A percentile compares a stretch with the other conserved stretches of the same genome.
phyloP scores from a whole-genome alignment of 176 grass and related monocot species.

The Cenchrus fungigraminus region DNA sequence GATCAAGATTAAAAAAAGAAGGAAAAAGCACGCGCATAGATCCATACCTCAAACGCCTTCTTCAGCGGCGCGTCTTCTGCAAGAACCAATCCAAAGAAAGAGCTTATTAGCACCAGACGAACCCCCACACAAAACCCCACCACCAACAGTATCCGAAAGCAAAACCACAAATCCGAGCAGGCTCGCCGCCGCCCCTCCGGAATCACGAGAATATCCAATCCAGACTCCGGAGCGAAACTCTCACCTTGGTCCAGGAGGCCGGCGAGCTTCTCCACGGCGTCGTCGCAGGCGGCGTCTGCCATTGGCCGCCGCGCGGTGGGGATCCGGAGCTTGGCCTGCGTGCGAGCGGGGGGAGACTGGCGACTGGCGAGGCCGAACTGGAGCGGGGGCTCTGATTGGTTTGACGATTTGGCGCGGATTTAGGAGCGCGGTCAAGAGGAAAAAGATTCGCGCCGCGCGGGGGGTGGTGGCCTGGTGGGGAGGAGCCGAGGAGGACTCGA shows the following conservation, averaged over 20 bases:
- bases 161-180: neutral
- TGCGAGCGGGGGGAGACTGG: neutral
- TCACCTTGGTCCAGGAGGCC: conserved; percentile 70
- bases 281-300: conserved; percentile 63
- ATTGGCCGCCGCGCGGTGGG: conserved; percentile 28
- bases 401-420: conserved; percentile 42
- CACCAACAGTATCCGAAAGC: neutral
- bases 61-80: conserved; percentile 76
- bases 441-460: conserved; percentile 27
- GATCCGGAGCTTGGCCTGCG: neutral
- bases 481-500: neutral
- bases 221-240: neutral
- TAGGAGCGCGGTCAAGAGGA: neutral
- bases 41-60: conserved; percentile 79
- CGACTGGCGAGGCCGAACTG: conserved; percentile 7
- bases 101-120: neutral
- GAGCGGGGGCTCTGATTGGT: neutral
- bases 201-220: neutral
- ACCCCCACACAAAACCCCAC: neutral
- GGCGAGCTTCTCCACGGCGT: conserved; percentile 78
- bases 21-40: neutral
- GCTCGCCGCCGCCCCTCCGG: neutral
- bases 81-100: conserved; percentile 32
- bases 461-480: no score
- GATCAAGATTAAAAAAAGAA: neutral